Conservation (phyloP, 2,329 filamentous ascomycete species). For the Helminthosporium solani region DNA sequence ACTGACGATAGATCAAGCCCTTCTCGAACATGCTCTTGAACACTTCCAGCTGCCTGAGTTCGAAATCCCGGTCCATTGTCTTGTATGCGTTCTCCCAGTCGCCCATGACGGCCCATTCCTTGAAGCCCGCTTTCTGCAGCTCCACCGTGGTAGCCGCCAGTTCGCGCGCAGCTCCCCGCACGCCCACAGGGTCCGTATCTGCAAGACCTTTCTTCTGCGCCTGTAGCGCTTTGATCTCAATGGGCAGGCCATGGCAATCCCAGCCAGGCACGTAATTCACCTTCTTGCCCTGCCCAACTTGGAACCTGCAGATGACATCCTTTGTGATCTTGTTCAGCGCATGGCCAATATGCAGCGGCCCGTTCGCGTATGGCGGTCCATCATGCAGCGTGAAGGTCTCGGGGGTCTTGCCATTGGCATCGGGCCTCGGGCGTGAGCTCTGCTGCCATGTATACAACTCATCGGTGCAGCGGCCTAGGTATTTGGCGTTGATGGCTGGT, state of each 20-base stretch:
- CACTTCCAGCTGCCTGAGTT: constrained; percentile 71
- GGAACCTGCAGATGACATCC: constrained; percentile 82
- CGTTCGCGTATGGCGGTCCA: constrained; percentile 96
- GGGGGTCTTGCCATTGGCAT: constrained; percentile 38
- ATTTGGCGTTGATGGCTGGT: constrained; percentile 39
- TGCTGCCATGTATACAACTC: constrained; percentile 88
- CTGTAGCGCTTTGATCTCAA: constrained; percentile 91
- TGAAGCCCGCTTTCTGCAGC: constrained; percentile 72
- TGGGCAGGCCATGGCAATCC: constrained; percentile 97
- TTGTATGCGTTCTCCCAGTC: constrained; percentile 77
- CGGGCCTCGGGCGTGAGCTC: constrained; percentile 47
- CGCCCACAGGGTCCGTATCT: constrained; percentile 51
- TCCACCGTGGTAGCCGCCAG: constrained; percentile 69
- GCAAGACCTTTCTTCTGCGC: constrained; percentile 45
- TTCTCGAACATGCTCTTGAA: constrained; percentile 74
- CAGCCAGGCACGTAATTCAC: constrained; percentile 88
- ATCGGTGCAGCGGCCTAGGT: constrained; percentile 78
- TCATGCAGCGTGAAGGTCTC: constrained; percentile 82
- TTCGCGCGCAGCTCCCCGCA: constrained; percentile 64
- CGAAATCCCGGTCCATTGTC: constrained; percentile 76
- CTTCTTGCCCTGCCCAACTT: constrained; percentile 73
- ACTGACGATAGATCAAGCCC: constrained; percentile 70
- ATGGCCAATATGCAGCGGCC: constrained; percentile 86
- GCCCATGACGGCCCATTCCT: constrained; percentile 73
- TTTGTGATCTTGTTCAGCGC: constrained; percentile 97